Conservation (phyloP, 202 grass and related monocot species). For the Sporobolus alterniflorus region DNA sequence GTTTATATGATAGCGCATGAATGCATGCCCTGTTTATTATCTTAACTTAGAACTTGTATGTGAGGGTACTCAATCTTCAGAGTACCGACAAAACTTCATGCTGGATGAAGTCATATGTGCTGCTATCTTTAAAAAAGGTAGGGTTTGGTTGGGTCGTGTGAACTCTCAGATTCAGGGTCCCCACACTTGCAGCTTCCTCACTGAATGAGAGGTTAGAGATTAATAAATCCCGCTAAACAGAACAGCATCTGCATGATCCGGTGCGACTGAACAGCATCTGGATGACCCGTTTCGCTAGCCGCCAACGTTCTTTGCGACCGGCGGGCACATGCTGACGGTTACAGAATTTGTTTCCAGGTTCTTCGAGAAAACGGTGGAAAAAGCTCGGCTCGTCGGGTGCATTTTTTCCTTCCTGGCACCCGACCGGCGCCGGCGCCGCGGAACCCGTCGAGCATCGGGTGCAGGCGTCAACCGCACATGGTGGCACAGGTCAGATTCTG, state of each 20-base stretch:
- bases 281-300: neutral
- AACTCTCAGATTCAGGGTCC: neutral
- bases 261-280: no score
- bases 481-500: neutral
- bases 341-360: neutral
- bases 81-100: no score
- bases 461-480: slow-evolving; percentile 19
- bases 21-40: no score
- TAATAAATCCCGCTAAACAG: neutral
- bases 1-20: no score
- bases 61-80: no score
- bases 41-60: no score
- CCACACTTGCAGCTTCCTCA: neutral
- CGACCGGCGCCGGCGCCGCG: neutral
- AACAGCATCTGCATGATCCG: no score
- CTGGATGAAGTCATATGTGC: neutral
- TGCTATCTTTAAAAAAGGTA: neutral
- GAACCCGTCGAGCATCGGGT: neutral
- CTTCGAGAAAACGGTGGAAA: slow-evolving; percentile 13
- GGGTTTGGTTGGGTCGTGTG: neutral
- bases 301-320: neutral
- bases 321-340: neutral
- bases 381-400: neutral
- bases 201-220: neutral
- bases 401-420: neutral